Evolutionary conservation across 2,329 filamentous ascomycete genomes (phyloP).

Genomic region (Coniella lustricola): DNA sequence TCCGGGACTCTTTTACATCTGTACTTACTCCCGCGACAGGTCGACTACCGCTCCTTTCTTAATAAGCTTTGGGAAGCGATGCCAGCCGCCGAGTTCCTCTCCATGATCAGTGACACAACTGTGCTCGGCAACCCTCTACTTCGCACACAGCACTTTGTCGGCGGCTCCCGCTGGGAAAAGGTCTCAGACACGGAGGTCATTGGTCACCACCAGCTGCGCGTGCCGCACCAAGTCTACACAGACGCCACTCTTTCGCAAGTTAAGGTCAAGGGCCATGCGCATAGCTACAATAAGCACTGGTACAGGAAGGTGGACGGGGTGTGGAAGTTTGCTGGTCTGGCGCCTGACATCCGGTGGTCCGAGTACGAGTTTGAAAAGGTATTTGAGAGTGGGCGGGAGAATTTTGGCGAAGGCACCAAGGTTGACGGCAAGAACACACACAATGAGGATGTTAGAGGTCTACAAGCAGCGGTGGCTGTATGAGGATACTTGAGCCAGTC

Average conservation of each 20-base stretch:
- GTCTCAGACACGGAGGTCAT: slow-evolving; percentile 51
- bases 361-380: slow-evolving; percentile 53
- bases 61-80: slow-evolving; percentile 55
- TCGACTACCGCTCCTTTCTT: slow-evolving; percentile 64
- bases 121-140: slow-evolving; percentile 56
- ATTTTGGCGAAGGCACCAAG: slow-evolving; percentile 25
- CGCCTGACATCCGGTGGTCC: slow-evolving; percentile 48
- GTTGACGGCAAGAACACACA: slow-evolving; percentile 12
- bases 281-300: slow-evolving; percentile 50
- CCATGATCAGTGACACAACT: slow-evolving; percentile 48
- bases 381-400: slow-evolving; percentile 36
- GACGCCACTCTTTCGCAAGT: slow-evolving; percentile 41
- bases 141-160: slow-evolving; percentile 60
- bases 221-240: slow-evolving; percentile 55
- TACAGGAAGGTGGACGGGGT: slow-evolving; percentile 51
- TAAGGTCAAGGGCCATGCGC: slow-evolving; percentile 52
- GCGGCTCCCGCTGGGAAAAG: slow-evolving; percentile 50
- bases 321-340: slow-evolving; percentile 55
- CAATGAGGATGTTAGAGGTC: neutral
- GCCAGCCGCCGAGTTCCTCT: slow-evolving; percentile 53
- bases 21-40: slow-evolving; percentile 28
- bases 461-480: slow-evolving; percentile 8
- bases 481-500: neutral
- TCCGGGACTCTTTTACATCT: too few species aligned
- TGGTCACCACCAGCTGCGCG: slow-evolving; percentile 55